Base-by-base conservation (phyloP, 1,284 basidiomycete genomes). In the Pascua sp. region DNA sequence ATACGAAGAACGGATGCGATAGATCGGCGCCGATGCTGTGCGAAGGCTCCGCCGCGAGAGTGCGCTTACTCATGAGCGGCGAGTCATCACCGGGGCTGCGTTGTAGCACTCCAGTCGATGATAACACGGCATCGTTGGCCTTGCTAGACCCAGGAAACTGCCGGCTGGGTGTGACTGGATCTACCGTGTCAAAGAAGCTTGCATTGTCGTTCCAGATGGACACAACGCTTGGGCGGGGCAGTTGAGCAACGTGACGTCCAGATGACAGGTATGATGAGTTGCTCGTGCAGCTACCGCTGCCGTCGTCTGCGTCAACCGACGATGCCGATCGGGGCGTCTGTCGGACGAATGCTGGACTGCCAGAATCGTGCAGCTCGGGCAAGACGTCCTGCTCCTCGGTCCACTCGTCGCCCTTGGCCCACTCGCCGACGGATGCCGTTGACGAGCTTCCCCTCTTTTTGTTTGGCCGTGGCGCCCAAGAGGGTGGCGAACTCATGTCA, bases 281-380 rank as follows among this genome's bases (percentile, higher is more conserved):
- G 47, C 67, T 69, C 4, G 71, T 67, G 38, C 69, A 71, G 57
- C 69, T 70, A 4, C 66, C 69, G 43, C 64, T 68, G 39, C 60
- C 66, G 0, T 71, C 69, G 17, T 72, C 73, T n/a, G 15, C 42
- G 42, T 15, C 42, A 13, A 16, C 42, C 42, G 42, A 16, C 15
- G 42, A 43, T 12, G 32, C 41, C 17, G 24, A 32, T 7, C 24
- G 3, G 24, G 24, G 24, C 24, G 24, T 32, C 24, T 32, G 24
- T 32, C 24, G 24, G 24, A 32, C 24, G 24, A 32, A 32, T 32
- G 24, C 3, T 32, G 24, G 24, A 32, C 24, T 32, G 24, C 4
- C 24, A 9, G 53, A 17, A 11, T 38, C 48, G 2, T 44, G 52
- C 11, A 52, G n/a, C 17, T 50, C 47, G 10, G 56, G 48, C 11